These are phyloP conservation scores for Lactifluus echinatus DNA, from an alignment of 768 basidiomycete species.

Conservation along the genomic window DNA sequence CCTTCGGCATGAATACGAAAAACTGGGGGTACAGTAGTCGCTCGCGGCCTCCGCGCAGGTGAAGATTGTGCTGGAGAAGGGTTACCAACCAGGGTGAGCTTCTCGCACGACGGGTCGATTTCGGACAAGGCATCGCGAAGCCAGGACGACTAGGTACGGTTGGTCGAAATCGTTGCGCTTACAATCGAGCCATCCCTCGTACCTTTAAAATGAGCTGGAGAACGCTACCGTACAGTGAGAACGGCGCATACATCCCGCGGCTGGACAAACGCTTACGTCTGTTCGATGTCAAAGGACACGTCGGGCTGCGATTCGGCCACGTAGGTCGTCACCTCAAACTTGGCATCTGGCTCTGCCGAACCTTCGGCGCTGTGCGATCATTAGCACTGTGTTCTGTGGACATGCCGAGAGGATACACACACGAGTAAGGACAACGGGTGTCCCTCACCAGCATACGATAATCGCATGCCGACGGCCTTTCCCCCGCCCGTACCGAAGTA, in stretches of 20 bases:
- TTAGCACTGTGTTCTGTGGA: background rate
- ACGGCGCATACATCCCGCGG: background rate
- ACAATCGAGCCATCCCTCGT: slow-evolving; percentile 85
- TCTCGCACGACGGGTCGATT: slow-evolving; percentile 81
- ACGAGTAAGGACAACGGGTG: slow-evolving; percentile 70
- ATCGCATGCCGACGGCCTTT: slow-evolving; percentile 75
- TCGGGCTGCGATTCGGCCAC: slow-evolving; percentile 77
- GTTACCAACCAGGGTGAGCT: slow-evolving; percentile 73
- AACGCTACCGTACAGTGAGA: slow-evolving; percentile 3
- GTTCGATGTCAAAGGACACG: slow-evolving; percentile 63
- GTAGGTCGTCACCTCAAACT: slow-evolving; percentile 79
- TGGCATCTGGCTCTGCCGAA: slow-evolving; percentile 72
- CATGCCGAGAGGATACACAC: slow-evolving; percentile 36
- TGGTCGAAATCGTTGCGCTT: slow-evolving; percentile 10
- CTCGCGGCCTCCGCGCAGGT: slow-evolving; percentile 22
- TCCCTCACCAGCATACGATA: slow-evolving; percentile 73
- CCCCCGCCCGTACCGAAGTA: slow-evolving; percentile 43
- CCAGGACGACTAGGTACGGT: slow-evolving; percentile 68
- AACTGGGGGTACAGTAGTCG: slow-evolving; percentile 41
- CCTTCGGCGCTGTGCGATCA: slow-evolving; percentile 54
- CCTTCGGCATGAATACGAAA: slow-evolving; percentile 77
- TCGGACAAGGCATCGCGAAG: slow-evolving; percentile 88
- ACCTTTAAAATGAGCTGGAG: slow-evolving; percentile 35
- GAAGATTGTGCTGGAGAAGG: slow-evolving; percentile 34
- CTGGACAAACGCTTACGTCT: slow-evolving; percentile 45